A percentile compares a stretch with the other conserved stretches of the same genome.
These are phyloP conservation scores for Chalaropsis ovoidea DNA, from an alignment of 2,329 filamentous ascomycete genomes.

Conservation along the genomic window DNA sequence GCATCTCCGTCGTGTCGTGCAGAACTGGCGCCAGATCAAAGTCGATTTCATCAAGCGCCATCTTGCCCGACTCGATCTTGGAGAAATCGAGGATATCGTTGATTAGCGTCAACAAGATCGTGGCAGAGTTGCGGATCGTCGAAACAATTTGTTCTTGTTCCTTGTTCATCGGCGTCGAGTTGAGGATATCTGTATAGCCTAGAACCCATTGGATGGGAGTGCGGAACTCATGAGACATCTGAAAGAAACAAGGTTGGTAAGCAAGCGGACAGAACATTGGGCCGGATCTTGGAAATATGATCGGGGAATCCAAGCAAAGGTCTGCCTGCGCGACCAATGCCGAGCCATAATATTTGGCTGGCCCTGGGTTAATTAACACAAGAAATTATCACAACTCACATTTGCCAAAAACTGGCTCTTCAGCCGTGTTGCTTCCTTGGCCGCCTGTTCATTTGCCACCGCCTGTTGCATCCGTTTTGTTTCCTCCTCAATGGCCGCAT, in stretches of 20 bases:
- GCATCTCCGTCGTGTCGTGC: conserved; percentile 75
- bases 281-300: too few species aligned
- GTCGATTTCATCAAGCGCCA: conserved; percentile 72
- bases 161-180: conserved; percentile 56
- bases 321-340: too few species aligned
- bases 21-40: conserved; percentile 66
- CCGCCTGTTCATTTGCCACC: conserved; percentile 64
- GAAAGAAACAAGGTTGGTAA: conserved; percentile 14
- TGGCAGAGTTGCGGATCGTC: conserved; percentile 68
- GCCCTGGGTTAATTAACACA: not conserved
- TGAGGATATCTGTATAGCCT: conserved; percentile 65
- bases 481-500: conserved; percentile 52
- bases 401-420: conserved; percentile 74
- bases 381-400: conserved; percentile 29
- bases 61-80: conserved; percentile 66
- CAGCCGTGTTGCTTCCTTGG: conserved; percentile 68
- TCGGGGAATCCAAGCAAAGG: too few species aligned
- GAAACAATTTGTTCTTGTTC: conserved; percentile 67
- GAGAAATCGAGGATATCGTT: conserved; percentile 88
- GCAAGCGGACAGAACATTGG: not conserved
- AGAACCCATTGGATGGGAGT: conserved; percentile 73
- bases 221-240: conserved; percentile 70
- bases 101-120: conserved; percentile 74
- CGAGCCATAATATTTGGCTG: not conserved
- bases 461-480: conserved; percentile 60